Base-by-base conservation (phyloP, 106 monocot genomes). In the Dendrobium officinale region DNA sequence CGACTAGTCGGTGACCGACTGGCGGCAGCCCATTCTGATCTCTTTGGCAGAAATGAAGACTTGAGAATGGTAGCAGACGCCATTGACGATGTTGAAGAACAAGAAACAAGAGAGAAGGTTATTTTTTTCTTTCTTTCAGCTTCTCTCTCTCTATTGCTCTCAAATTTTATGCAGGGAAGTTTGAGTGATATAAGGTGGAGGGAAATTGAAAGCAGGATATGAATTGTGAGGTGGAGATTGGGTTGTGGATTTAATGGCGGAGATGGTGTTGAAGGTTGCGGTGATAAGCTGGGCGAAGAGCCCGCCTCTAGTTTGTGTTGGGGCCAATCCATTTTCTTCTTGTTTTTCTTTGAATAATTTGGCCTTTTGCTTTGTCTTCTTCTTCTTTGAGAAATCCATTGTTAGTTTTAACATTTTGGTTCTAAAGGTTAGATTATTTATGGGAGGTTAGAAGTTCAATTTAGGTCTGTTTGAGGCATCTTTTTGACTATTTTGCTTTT, bases 31-130 rank as follows among this genome's bases (percentile, higher is more conserved):
- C 88, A 94, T 42, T 96, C 93, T 41, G 90, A 83, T 70, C 82
- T 92, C 82, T 82, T 89, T 6, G 92, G 92, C 74, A 96, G 90
- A 90, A 94, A 92, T n/a, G 93, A 96, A 19, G 93, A 90, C 85
- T 92, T 96, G 86, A 96, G 93, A 87, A 92, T 84, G 61, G 93
- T 86, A 44, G 93, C 90, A 29, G 96, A 93, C 17, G 93, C 96
- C 93, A 96, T 95, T 79, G 31, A 42, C 72, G 61, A 10, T n/a
- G 37, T 0, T 7, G 44, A 6, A 54, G 55, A n/a, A 26, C 44
- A 48, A 58, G 33, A 67, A 58, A 68, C 17, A 31, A 47, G 42
- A n/a, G 26, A 17, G 49, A 59, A 81, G 15, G 37, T 31, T 6
- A 20, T 6, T 4, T 55, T 29, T 8, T n/a, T 73, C 9, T 51